phyloP scores from a whole-genome alignment of 2,329 filamentous ascomycete genomes.

The Fusarium falciforme region DNA sequence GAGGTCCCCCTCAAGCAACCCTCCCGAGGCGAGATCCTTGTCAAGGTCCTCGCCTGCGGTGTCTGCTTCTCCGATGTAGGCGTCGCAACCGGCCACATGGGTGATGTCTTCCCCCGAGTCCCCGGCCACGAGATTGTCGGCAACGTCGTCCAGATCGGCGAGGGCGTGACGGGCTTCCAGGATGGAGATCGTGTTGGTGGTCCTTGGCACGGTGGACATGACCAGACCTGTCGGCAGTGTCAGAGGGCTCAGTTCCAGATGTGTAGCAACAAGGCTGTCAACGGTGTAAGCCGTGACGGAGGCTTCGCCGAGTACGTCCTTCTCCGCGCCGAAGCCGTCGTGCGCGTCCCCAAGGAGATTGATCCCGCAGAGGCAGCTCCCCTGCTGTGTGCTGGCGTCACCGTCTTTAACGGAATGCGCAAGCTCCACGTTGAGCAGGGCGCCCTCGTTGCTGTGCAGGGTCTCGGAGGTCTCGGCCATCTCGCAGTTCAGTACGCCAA shows the following conservation, averaged over 20 bases:
- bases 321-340: conserved; percentile 70
- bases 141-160: conserved; percentile 70
- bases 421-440: conserved; percentile 65
- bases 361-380: conserved; percentile 67
- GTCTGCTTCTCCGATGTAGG: conserved; percentile 74
- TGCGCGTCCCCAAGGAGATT: conserved; percentile 64
- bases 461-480: conserved; percentile 81
- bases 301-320: conserved; percentile 75
- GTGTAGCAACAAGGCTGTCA: conserved; percentile 71
- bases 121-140: conserved; percentile 81
- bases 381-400: conserved; percentile 74
- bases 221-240: conserved; percentile 71
- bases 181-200: conserved; percentile 74
- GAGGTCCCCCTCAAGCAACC: conserved; percentile 70
- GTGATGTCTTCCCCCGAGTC: conserved; percentile 68
- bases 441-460: conserved; percentile 69
- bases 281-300: conserved; percentile 74
- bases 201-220: conserved; percentile 63
- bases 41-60: conserved; percentile 79
- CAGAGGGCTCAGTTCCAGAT: conserved; percentile 74
- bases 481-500: conserved; percentile 80
- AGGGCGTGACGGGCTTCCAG: conserved; percentile 67
- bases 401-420: conserved; percentile 69
- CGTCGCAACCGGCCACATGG: conserved; percentile 61
- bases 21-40: conserved; percentile 68